phyloP scores from a whole-genome alignment of 169 alveolate genomes.

The Cryptosporidium ryanae region DNA sequence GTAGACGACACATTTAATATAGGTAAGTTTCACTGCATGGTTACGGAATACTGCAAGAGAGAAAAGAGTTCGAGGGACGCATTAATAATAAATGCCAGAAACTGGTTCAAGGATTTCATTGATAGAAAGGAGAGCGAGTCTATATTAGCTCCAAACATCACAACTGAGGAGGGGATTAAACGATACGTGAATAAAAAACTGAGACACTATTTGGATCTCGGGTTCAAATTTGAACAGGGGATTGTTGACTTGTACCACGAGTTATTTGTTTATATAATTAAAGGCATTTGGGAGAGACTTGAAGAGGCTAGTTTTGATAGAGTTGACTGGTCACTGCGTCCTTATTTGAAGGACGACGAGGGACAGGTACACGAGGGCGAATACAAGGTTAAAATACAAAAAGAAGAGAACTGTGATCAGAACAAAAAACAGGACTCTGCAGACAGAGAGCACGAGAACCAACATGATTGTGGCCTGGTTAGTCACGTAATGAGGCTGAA shows the following conservation, averaged over 20 bases:
- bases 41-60: constrained; percentile 44
- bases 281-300: constrained; percentile 27
- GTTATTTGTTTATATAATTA: constrained; percentile 3
- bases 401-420: no score
- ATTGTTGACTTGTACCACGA: constrained; percentile 5
- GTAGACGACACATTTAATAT: constrained; percentile 47
- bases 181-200: constrained; percentile 3
- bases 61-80: constrained; percentile 40
- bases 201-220: constrained; percentile 4
- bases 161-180: neutral
- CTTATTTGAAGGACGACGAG: neutral
- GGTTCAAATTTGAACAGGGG: constrained; percentile 7
- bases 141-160: neutral
- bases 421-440: no score
- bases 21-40: constrained; percentile 64
- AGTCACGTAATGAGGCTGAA: constrained; percentile 17
- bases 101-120: constrained; percentile 35
- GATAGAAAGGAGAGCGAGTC: neutral
- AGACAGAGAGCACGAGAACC: neutral
- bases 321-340: constrained; percentile 51
- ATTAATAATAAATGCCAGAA: constrained; percentile 35
- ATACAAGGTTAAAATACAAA: no score
- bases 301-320: constrained; percentile 57
- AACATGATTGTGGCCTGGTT: constrained; percentile 7
- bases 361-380: no score